Percentiles rank a stretch among this genome's conserved stretches.
Conservation (phyloP, 495 filamentous ascomycete genomes). For the Sporormia fimetaria region DNA sequence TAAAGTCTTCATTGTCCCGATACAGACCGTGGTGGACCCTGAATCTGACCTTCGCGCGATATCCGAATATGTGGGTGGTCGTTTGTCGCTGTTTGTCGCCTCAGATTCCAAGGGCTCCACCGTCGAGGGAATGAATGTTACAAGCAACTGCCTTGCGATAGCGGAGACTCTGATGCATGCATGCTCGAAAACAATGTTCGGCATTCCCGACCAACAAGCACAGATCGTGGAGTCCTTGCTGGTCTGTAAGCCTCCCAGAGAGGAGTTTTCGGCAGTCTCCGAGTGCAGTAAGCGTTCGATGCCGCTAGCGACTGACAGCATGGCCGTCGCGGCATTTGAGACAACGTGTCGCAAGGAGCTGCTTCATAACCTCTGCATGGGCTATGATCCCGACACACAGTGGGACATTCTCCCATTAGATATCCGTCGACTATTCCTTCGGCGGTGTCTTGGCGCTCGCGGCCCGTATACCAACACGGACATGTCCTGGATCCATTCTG, state of each 20-base stretch:
- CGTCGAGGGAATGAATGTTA: constrained; percentile 35
- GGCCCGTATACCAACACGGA: constrained; percentile 18
- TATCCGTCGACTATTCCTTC: constrained; percentile 24
- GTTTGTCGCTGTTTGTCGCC: constrained; percentile 36
- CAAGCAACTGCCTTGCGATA: constrained; percentile 39
- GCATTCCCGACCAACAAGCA: constrained; percentile 42
- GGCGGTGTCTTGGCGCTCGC: constrained; percentile 24
- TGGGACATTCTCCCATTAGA: constrained; percentile 28
- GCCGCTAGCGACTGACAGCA: constrained; percentile 1
- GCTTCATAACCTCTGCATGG: constrained; percentile 27
- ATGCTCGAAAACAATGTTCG: constrained; percentile 39
- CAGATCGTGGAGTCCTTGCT: constrained; percentile 39
- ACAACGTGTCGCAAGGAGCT: constrained; percentile 17
- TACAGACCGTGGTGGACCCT: constrained; percentile 31
- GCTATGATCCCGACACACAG: constrained; percentile 27
- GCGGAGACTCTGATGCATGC: constrained; percentile 47
- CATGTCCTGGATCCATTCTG: constrained; percentile 24
- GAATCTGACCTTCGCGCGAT: constrained; percentile 40
- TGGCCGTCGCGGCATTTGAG: constrained; percentile 9
- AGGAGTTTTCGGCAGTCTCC: constrained; percentile 18
- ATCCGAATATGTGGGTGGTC: constrained; percentile 33
- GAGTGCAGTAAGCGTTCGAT: constrained; percentile 26
- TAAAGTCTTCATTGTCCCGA: constrained; percentile 37
- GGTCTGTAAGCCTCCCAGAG: constrained; percentile 8
- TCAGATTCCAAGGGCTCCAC: constrained; percentile 30